Evolutionary conservation across 1,284 basidiomycete genomes (phyloP), one percentile per base, ranked within the genome.

Genomic region (Ustilago shanxiensis): DNA sequence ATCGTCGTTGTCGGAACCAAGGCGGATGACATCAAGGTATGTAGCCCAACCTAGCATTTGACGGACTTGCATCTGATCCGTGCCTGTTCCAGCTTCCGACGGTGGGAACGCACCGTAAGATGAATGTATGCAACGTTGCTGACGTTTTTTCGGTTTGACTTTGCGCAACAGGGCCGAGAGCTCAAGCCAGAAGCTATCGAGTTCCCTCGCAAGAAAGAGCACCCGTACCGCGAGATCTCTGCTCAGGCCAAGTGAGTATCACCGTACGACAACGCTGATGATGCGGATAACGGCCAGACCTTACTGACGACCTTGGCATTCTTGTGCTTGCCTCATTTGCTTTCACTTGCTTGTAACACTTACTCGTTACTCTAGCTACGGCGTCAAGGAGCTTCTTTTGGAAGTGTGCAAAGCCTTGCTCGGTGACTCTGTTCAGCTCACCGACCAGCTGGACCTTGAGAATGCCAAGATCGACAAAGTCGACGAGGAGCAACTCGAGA

Each of bases 131-230:
- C n/a, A 37, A 16, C 53, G 8, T 6, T 47, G 44, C 54, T 49
- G 8, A 29, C 51, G 11, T 33, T 29, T 24, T 16, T 28, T 49
- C 24, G 11, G 10, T 39, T 8, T 35, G 16, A n/a, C 18, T 5
- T 13, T 33, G 31, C 29, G 11, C 2, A 28, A 60, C 54, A 72
- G 69, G 50, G 65, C 16, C 74, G 74, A 66, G 74, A 77, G 28
- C 56, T 77, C 62, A 77, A 77, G 66, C 69, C 74, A 61, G 70
- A 60, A 49, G 66, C 61, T 1, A 77, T 77, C 66, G 74, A 77
- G 53, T 77, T 77, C 56, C 69, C 74, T 9, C 65, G 66, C 59
- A 77, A 77, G 56, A 77, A 77, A 60, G 74, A 72, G 66, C 74
- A 60, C n/a, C 45, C 60, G 14, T 77, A 77, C 57, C 74, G 74